A percentile compares a stretch with the other conserved stretches of the same genome.
phyloP scores from a whole-genome alignment of 1,139 yeast genomes.

The Lodderomyces beijingensis region DNA sequence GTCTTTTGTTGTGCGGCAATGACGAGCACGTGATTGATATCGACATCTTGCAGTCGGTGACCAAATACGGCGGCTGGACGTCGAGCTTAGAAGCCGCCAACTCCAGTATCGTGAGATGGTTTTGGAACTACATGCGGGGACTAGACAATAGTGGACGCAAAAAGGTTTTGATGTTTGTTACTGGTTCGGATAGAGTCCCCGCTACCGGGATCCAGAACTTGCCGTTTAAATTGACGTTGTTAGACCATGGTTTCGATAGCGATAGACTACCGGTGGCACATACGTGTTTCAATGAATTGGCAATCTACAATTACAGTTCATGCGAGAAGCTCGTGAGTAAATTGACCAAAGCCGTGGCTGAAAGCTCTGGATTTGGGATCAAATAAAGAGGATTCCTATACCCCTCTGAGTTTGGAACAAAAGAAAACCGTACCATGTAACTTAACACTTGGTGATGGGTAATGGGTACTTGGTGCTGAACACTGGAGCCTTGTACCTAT shows the following conservation, averaged over 20 bases:
- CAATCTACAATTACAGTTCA: constrained; percentile 61
- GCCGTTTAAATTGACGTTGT: constrained; percentile 57
- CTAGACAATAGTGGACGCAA: constrained; percentile 50
- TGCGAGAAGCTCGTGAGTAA: constrained; percentile 52
- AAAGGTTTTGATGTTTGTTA: constrained; percentile 66
- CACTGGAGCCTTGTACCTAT: too few species aligned
- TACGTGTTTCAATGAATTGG: constrained; percentile 89
- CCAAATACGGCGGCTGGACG: constrained; percentile 66
- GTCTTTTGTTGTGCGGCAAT: constrained; percentile 74
- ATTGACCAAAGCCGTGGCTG: constrained; percentile 62
- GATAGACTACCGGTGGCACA: constrained; percentile 77
- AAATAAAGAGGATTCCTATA: constrained; percentile 40
- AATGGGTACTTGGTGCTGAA: too few species aligned
- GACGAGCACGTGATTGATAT: constrained; percentile 64
- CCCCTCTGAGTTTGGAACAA: too few species aligned
- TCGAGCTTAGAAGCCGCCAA: constrained; percentile 26
- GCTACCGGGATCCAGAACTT: constrained; percentile 84
- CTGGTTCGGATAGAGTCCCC: constrained; percentile 89
- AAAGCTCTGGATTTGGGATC: constrained; percentile 84
- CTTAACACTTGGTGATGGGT: too few species aligned
- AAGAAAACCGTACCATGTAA: too few species aligned
- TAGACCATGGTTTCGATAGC: constrained; percentile 42
- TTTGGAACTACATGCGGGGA: constrained; percentile 68
- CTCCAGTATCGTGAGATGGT: constrained; percentile 59
- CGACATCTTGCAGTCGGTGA: constrained; percentile 61